phyloP scores from a whole-genome alignment of 2,329 filamentous ascomycete genomes.

The Curvularia sp. region DNA sequence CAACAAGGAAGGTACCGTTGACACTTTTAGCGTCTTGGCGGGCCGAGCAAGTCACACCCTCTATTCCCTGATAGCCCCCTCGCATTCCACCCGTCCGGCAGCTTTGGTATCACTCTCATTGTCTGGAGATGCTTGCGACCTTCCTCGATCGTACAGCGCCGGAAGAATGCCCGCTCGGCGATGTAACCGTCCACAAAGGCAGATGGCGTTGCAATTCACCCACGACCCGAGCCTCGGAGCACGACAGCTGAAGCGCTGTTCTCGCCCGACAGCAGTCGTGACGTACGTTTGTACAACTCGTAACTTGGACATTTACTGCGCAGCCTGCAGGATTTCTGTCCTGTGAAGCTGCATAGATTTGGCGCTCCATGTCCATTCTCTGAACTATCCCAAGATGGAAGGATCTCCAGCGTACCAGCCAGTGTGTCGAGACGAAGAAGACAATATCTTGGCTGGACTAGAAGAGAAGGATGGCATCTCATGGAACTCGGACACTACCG shows the following conservation, averaged over 20 bases:
- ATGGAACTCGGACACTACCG: conserved; percentile 36
- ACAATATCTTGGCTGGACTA: conserved; percentile 21
- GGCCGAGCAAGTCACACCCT: conserved; percentile 29
- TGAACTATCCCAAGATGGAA: conserved; percentile 29
- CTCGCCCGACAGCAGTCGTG: conserved; percentile 13
- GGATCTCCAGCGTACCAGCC: conserved; percentile 36
- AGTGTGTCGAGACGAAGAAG: conserved; percentile 36
- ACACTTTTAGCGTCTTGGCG: conserved; percentile 33
- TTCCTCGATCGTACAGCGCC: conserved; percentile 33
- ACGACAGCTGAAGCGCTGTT: conserved; percentile 14
- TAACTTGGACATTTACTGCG: conserved; percentile 16
- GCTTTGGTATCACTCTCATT: conserved; percentile 34
- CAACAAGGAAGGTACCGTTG: conserved; percentile 35
- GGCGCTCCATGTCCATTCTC: conserved; percentile 6
- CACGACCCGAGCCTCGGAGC: conserved; percentile 33
- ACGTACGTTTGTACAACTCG: conserved; percentile 17
- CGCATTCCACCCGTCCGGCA: conserved; percentile 26
- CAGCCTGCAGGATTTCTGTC: conserved; percentile 6
- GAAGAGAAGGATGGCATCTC: conserved; percentile 35
- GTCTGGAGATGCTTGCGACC: conserved; percentile 29
- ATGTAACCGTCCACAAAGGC: conserved; percentile 19
- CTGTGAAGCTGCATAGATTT: conserved; percentile 9
- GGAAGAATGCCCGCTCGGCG: conserved; percentile 18
- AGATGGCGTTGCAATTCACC: conserved; percentile 32
- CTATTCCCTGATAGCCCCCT: conserved; percentile 28